Evolutionary conservation across 2,329 filamentous ascomycete genomes (phyloP).

Genomic region (Pezicula carpinea): DNA sequence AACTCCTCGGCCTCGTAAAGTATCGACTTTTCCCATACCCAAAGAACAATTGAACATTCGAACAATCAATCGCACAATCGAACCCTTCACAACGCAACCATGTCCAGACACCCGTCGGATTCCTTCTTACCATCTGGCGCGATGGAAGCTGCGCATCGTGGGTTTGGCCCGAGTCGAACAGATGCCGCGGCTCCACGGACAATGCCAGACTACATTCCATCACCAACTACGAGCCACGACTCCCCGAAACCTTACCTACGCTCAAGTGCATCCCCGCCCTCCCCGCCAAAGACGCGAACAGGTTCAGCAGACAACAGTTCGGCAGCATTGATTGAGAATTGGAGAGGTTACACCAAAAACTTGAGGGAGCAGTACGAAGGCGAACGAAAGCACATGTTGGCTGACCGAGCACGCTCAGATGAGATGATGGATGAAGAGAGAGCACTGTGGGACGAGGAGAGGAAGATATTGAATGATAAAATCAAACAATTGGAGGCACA

Average conservation of each 20-base stretch:
- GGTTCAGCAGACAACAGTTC: slow-evolving; percentile 21
- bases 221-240: neutral
- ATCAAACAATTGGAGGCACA: slow-evolving; percentile 24
- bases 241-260: neutral
- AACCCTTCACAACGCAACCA: neutral
- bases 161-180: slow-evolving; percentile 11
- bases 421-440: slow-evolving; percentile 30
- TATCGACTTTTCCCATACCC: no score
- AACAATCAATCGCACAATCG: no score
- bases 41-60: no score
- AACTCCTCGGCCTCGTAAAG: no score
- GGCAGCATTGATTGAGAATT: slow-evolving; percentile 26
- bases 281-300: slow-evolving; percentile 27
- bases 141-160: slow-evolving; percentile 13
- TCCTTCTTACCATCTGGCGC: slow-evolving; percentile 25
- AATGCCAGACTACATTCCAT: slow-evolving; percentile 15
- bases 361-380: slow-evolving; percentile 25
- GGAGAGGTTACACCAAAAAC: slow-evolving; percentile 25
- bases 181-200: slow-evolving; percentile 12
- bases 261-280: neutral
- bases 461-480: slow-evolving; percentile 17
- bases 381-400: slow-evolving; percentile 27
- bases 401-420: slow-evolving; percentile 23
- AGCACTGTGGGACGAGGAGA: slow-evolving; percentile 28
- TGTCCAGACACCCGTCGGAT: slow-evolving; percentile 19